Evolutionary conservation across 2,329 filamentous ascomycete genomes (phyloP).

Genomic region (Huntiella bhutanensis): DNA sequence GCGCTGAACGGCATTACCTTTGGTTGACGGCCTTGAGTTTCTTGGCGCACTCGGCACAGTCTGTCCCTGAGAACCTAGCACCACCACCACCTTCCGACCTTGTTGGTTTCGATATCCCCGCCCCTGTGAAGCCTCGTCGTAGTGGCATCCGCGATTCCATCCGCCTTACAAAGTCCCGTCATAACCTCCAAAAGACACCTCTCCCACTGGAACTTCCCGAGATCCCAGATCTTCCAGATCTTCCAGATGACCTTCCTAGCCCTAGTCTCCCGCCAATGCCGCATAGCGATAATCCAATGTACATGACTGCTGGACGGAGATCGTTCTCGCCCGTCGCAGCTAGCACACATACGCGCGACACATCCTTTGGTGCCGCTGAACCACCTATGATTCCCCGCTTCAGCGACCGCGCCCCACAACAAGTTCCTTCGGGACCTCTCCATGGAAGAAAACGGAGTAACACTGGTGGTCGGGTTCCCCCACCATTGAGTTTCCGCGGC

Average conservation of each 20-base stretch:
- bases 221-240: constrained; percentile 29
- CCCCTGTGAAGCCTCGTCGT: constrained; percentile 27
- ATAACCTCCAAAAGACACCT: constrained; percentile 15
- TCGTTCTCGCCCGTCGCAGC: constrained; percentile 19
- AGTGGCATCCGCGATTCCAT: constrained; percentile 70
- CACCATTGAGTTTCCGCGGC: constrained; percentile 56
- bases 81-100: constrained; percentile 29
- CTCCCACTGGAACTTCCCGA: constrained; percentile 31
- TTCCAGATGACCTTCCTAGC: constrained; percentile 27
- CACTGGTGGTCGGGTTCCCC: constrained; percentile 56
- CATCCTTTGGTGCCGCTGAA: constrained; percentile 43
- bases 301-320: constrained; percentile 17
- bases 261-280: constrained; percentile 21
- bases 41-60: constrained; percentile 73
- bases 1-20: constrained; percentile 72
- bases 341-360: constrained; percentile 28
- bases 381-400: constrained; percentile 56
- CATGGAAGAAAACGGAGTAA: constrained; percentile 82
- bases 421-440: constrained; percentile 17
- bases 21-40: constrained; percentile 94
- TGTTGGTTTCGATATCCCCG: constrained; percentile 28
- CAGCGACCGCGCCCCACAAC: constrained; percentile 28
- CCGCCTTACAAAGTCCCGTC: constrained; percentile 54
- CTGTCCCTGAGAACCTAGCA: constrained; percentile 52
- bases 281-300: constrained; percentile 19